Percentiles rank a stretch among this genome's conserved stretches.
phyloP scores from a whole-genome alignment of 108 stramenopile genomes.

The Stephanodiscus triporus region DNA sequence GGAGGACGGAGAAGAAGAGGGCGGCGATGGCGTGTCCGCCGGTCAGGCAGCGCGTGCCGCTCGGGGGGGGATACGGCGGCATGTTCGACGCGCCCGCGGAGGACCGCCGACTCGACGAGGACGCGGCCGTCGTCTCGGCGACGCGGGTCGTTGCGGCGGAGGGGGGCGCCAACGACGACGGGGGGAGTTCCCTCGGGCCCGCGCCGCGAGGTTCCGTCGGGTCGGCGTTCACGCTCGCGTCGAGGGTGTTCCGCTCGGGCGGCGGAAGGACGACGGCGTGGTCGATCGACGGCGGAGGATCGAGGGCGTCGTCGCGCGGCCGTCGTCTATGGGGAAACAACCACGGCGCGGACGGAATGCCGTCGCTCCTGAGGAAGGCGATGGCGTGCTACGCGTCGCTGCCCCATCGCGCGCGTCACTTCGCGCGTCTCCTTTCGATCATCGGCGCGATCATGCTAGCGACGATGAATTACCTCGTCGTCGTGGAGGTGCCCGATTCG shows the following conservation, averaged over 20 bases:
- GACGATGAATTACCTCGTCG: conserved; percentile 40
- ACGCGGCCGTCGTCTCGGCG: not conserved
- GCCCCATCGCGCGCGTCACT: conserved; percentile 35
- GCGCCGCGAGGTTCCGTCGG: too few species aligned
- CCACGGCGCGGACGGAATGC: not conserved
- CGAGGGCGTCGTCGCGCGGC: too few species aligned
- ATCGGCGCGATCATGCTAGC: conserved; percentile 31
- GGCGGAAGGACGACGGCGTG: not conserved
- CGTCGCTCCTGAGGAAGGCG: not conserved
- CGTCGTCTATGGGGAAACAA: too few species aligned
- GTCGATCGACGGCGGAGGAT: too few species aligned
- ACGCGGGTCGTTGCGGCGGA: not conserved
- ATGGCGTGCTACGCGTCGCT: conserved; percentile 9
- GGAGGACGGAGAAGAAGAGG: not conserved
- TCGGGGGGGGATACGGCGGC: conserved; percentile 45
- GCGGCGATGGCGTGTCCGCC: not conserved
- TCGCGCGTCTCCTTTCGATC: conserved; percentile 32
- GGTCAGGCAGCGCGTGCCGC: conserved; percentile 29
- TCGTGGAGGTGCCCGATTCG: conserved; percentile 15
- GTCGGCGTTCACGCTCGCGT: not conserved
- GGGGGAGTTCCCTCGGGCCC: too few species aligned
- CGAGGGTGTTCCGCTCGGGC: not conserved
- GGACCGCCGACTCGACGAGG: conserved; percentile 1
- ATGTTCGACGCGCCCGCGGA: conserved; percentile 32
- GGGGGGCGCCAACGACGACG: conserved; percentile 2